Evolutionary conservation across 2,329 filamentous ascomycete genomes (phyloP).

Genomic region (Neophaeococcomyces aloes): DNA sequence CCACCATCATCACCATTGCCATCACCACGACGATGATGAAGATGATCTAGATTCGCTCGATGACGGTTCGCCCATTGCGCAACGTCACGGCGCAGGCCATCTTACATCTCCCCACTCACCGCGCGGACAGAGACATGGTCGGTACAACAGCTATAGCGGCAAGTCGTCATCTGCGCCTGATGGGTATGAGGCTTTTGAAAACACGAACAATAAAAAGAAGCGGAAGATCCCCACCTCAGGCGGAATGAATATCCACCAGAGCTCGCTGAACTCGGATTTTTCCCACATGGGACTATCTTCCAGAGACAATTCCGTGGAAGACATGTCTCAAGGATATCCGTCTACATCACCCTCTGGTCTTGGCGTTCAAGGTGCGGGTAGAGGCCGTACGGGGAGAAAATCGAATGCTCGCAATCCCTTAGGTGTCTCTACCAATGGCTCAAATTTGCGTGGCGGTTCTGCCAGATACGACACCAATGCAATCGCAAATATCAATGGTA

Average conservation of each 20-base stretch:
- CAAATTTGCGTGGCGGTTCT: slow-evolving; percentile 19
- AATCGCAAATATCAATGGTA: slow-evolving; percentile 18
- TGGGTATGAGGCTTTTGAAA: slow-evolving; percentile 94
- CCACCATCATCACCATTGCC: slow-evolving; percentile 17
- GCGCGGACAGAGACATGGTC: slow-evolving; percentile 25
- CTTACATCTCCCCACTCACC: slow-evolving; percentile 30
- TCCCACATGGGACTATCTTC: slow-evolving; percentile 50
- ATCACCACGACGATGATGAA: slow-evolving; percentile 41
- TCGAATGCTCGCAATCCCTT: slow-evolving; percentile 21
- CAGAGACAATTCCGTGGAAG: slow-evolving; percentile 23
- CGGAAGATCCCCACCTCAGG: slow-evolving; percentile 90
- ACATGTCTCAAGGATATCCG: slow-evolving; percentile 35
- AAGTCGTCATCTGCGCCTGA: slow-evolving; percentile 59
- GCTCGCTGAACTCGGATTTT: slow-evolving; percentile 52
- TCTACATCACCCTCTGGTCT: slow-evolving; percentile 43
- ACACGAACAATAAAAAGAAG: slow-evolving; percentile 99
- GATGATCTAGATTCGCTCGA: slow-evolving; percentile 41
- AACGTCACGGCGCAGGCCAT: slow-evolving; percentile 33
- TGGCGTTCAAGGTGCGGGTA: slow-evolving; percentile 68
- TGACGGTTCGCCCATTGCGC: slow-evolving; percentile 41
- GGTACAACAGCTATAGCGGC: slow-evolving; percentile 36
- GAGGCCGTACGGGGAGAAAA: slow-evolving; percentile 66
- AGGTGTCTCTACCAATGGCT: slow-evolving; percentile 23
- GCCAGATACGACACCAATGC: slow-evolving; percentile 21
- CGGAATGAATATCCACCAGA: slow-evolving; percentile 51